phyloP scores from a whole-genome alignment of 192 early-diverging fungal genomes.

The Entophlyctis luteolus region DNA sequence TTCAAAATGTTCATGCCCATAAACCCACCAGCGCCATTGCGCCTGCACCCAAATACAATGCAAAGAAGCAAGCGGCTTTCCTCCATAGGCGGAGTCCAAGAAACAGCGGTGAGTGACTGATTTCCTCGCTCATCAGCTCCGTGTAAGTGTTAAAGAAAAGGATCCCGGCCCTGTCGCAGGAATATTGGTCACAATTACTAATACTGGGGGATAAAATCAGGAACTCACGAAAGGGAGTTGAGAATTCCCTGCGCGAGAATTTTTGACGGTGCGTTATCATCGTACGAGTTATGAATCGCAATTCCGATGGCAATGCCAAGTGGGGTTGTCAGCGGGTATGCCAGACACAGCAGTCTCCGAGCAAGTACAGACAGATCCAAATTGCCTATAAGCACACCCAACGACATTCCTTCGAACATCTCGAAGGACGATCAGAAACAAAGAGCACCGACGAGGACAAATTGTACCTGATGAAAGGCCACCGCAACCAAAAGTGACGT shows the following conservation, averaged over 20 bases:
- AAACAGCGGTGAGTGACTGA: conserved; percentile 57
- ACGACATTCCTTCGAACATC: conserved; percentile 38
- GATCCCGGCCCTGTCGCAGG: conserved; percentile 57
- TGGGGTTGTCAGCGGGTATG: conserved; percentile 75
- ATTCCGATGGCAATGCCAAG: conserved; percentile 78
- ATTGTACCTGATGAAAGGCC: conserved; percentile 42
- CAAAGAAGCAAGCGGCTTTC: conserved; percentile 53
- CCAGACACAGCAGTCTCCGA: conserved; percentile 4
- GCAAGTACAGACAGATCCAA: neutral
- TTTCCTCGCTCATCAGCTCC: conserved; percentile 69
- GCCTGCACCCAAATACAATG: conserved; percentile 70
- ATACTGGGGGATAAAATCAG: neutral
- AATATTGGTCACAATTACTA: neutral
- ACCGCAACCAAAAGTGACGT: conserved; percentile 44
- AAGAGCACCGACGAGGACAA: conserved; percentile 21
- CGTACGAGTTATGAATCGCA: conserved; percentile 58
- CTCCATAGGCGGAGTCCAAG: conserved; percentile 23
- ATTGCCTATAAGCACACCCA: conserved; percentile 20
- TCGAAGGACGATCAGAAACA: conserved; percentile 1
- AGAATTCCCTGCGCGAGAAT: conserved; percentile 71
- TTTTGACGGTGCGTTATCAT: conserved; percentile 46
- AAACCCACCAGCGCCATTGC: conserved; percentile 72
- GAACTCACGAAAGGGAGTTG: conserved; percentile 56
- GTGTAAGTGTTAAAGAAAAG: conserved; percentile 75
- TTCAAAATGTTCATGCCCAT: conserved; percentile 66